These are phyloP conservation scores for Omphalotus guepiniiformis DNA, from an alignment of 768 basidiomycete genomes.

Conservation along the genomic window DNA sequence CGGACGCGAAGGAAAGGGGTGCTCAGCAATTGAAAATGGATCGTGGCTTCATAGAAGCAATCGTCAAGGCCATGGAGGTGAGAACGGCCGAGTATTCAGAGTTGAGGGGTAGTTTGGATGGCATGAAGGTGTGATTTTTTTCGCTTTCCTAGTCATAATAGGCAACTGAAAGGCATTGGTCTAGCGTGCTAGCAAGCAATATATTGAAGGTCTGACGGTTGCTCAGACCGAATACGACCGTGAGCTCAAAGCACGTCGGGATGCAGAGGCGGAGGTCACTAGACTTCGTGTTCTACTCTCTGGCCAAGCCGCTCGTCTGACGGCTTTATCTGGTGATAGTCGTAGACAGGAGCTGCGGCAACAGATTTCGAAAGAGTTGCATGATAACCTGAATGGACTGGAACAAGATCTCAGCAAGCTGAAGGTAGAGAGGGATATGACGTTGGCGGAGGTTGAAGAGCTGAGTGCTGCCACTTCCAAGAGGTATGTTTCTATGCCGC, in stretches of 20 bases:
- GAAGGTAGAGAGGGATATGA: constrained; percentile 86
- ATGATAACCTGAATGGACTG: constrained; percentile 68
- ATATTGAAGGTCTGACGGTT: constrained; percentile 87
- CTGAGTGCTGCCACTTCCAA: constrained; percentile 55
- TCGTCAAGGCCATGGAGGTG: constrained; percentile 63
- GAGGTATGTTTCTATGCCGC: constrained; percentile 49
- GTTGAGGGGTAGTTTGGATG: constrained; percentile 76
- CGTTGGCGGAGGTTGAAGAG: constrained; percentile 92
- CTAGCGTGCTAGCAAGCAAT: constrained; percentile 88
- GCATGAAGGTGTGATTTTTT: constrained; percentile 68
- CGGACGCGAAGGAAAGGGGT: constrained; percentile 56
- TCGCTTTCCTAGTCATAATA: constrained; percentile 1
- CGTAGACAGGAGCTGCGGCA: constrained; percentile 75
- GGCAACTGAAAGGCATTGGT: constrained; percentile 1
- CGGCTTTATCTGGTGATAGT: constrained; percentile 78
- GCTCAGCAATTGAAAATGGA: constrained; percentile 66
- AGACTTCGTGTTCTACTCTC: constrained; percentile 80
- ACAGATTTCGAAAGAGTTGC: constrained; percentile 74
- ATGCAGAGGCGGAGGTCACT: constrained; percentile 90
- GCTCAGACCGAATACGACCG: constrained; percentile 94
- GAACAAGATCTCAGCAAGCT: constrained; percentile 86
- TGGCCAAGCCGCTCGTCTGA: constrained; percentile 84
- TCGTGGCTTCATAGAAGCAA: constrained; percentile 63
- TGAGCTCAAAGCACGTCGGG: constrained; percentile 82
- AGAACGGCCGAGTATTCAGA: constrained; percentile 55